Evolutionary conservation across 208 protist species (phyloP).

Genomic region (Blastocrithidia nonstop): DNA sequence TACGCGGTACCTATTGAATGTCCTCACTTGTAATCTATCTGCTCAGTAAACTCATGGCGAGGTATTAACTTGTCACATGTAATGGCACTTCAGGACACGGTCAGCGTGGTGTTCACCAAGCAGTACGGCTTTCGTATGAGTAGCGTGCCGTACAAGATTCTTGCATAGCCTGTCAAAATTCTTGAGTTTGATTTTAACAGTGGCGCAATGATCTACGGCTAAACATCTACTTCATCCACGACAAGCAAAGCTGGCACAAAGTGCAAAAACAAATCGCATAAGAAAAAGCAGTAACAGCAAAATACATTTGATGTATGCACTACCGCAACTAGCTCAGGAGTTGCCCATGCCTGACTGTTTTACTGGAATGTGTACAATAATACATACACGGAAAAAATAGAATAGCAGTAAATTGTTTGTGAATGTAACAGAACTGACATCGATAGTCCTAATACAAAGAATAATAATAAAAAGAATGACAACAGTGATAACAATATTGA

Average conservation of each 20-base stretch:
- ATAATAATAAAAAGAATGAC: too few relatives aligned
- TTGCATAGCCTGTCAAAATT: conserved; percentile 57
- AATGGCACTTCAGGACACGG: conserved; percentile 81
- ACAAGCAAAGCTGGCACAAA: too few relatives aligned
- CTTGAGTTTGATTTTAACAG: conserved; percentile 73
- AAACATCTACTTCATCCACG: conserved; percentile 8
- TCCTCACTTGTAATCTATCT: conserved; percentile 49
- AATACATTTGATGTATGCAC: conserved; percentile 15
- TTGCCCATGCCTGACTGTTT: conserved; percentile 74
- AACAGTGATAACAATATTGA: too few relatives aligned
- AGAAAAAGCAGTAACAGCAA: too few relatives aligned
- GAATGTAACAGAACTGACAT: too few relatives aligned
- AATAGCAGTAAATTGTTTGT: too few relatives aligned
- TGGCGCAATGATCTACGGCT: conserved; percentile 12
- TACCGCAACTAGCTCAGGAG: conserved; percentile 30
- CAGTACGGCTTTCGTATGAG: conserved; percentile 88
- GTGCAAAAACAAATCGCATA: background rate
- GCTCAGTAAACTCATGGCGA: conserved; percentile 60
- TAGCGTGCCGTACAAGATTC: conserved; percentile 48
- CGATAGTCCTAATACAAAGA: too few relatives aligned
- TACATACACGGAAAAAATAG: too few relatives aligned
- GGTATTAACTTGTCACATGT: conserved; percentile 70
- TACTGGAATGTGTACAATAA: conserved; percentile 58
- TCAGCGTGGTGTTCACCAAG: conserved; percentile 86
- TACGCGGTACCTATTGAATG: conserved; percentile 85